Base-by-base conservation (phyloP, 2,329 filamentous ascomycete species). In the Penicillium sp. region DNA sequence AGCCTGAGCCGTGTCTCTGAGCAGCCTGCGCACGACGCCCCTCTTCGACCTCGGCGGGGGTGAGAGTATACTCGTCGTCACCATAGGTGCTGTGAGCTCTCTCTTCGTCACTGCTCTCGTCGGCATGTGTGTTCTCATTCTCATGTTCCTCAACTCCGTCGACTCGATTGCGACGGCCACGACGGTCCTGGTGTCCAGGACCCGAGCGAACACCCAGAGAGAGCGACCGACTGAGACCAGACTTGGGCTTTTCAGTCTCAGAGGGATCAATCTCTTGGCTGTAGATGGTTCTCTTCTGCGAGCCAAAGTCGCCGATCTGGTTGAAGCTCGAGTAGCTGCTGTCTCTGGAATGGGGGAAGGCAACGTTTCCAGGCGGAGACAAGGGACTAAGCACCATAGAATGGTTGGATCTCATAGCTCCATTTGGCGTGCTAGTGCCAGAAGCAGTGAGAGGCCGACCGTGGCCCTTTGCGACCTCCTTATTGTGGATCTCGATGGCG, bases 401-500 rank as follows among this genome's bases (percentile, higher is more conserved):
- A 3, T 59, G 51, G 1, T 55, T 48, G 6, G 60, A 50, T 13
- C 56, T 57, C 42, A 61, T 55, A 24, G 62, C 56, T 24, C 69
- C 70, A 47, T 57, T 68, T 13, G 69, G 67, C 4, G 70, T 74
- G 44, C 65, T 68, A 49, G 64, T 68, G 12, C 74, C 74, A 47
- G 72, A 75, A 31, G 71, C 60, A 8, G 72, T 73, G n/a, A 70
- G 66, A 38, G 63, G 57, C 12, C 66, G 64, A 20, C 59, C 58
- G 39, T 65, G 66, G 1, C 58, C 56, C 46, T 68, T 70, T n/a
- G 57, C 55, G 13, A 58, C 45, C 53, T 66, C 71, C 57, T 77
- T 78, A 57, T 75, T 69, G 63, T 79, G 77, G 23, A 82, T 74
- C 43, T 77, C 76, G 60, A 86, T 84, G 0, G 81, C 76, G 12